A percentile compares a stretch with the other conserved stretches of the same genome.
Evolutionary conservation across 208 protist species (phyloP).

Genomic region (Leishmania aethiopica): DNA sequence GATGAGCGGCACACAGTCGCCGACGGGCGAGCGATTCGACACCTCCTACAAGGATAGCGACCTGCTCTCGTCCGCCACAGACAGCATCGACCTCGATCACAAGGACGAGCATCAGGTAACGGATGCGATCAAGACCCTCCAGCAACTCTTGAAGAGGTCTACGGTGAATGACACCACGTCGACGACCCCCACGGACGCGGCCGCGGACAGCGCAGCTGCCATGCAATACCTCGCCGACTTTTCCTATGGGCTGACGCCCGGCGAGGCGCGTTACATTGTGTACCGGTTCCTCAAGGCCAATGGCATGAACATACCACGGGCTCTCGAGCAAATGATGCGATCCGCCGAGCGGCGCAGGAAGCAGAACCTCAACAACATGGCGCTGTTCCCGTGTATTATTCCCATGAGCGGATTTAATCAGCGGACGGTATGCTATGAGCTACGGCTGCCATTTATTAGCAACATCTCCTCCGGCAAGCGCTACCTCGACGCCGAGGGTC

Average conservation of each 20-base stretch:
- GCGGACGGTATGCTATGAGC: constrained; percentile 39
- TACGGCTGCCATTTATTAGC: constrained; percentile 40
- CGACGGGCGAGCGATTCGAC: neutral
- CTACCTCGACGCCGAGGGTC: constrained; percentile 19
- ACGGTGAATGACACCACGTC: neutral
- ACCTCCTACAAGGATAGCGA: constrained; percentile 8
- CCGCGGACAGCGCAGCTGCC: neutral
- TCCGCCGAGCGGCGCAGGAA: constrained; percentile 45
- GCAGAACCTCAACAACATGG: constrained; percentile 57
- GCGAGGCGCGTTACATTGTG: constrained; percentile 34
- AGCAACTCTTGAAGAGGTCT: constrained; percentile 6
- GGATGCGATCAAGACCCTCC: constrained; percentile 15
- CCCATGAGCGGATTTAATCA: constrained; percentile 59
- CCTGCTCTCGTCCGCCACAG: constrained; percentile 17
- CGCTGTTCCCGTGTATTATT: constrained; percentile 61
- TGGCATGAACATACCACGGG: constrained; percentile 28
- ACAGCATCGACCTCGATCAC: constrained; percentile 12
- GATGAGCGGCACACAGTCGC: neutral
- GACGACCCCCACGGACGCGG: neutral
- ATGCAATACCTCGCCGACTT: constrained; percentile 33
- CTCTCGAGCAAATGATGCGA: constrained; percentile 31
- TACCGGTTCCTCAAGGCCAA: constrained; percentile 53
- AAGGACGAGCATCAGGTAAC: constrained; percentile 14
- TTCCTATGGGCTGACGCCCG: constrained; percentile 26
- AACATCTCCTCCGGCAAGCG: constrained; percentile 20